Evolutionary conservation across 345 rosid genomes (phyloP).

Genomic region (Eucalyptus grandis): DNA sequence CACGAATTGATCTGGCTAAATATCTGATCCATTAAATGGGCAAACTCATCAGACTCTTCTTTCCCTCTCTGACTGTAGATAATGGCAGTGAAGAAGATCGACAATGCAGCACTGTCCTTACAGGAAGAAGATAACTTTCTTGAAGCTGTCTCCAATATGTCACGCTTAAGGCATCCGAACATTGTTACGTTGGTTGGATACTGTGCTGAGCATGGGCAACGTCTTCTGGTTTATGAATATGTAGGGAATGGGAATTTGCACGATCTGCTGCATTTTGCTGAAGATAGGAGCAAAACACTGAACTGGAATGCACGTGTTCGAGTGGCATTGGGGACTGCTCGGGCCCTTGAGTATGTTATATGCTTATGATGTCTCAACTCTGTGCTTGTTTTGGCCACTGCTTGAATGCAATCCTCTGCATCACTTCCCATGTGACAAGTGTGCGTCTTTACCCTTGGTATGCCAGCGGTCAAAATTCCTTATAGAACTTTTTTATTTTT

Average conservation of each 20-base stretch:
- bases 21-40: not conserved
- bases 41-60: not conserved
- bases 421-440: not conserved
- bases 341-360: conserved; percentile 88
- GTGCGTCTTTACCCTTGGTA: not conserved
- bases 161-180: conserved; percentile 88
- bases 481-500: not conserved
- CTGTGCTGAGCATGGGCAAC: conserved; percentile 95
- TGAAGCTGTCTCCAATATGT: conserved; percentile 92
- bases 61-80: conserved; percentile 23
- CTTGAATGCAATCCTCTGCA: not conserved
- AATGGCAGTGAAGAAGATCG: conserved; percentile 92
- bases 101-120: conserved; percentile 74
- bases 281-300: conserved; percentile 53
- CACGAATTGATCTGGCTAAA: not conserved
- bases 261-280: conserved; percentile 75
- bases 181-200: conserved; percentile 76
- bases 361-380: not conserved
- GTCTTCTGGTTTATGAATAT: conserved; percentile 83
- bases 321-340: conserved; percentile 95
- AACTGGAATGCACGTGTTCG: conserved; percentile 97
- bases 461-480: not conserved
- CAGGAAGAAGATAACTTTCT: conserved; percentile 93
- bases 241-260: conserved; percentile 72
- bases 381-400: not conserved